phyloP scores from a whole-genome alignment of 1,284 basidiomycete genomes.

The Ceratobasidium sp. region DNA sequence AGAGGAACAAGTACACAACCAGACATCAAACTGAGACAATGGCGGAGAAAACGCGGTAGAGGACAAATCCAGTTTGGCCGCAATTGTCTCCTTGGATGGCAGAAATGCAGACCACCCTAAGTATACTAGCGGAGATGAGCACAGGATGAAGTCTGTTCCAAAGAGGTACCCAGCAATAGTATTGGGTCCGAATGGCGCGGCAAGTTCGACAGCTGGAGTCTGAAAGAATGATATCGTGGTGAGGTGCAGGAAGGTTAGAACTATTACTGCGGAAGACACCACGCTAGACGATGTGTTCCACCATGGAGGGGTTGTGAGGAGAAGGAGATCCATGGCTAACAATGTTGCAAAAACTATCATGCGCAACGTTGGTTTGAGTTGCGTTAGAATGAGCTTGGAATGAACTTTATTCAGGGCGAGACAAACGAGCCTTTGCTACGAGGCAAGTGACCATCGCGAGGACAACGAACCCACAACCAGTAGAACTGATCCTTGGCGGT shows the following conservation, averaged over 20 bases:
- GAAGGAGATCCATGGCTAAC: no score
- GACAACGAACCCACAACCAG: no score
- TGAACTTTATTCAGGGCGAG: no score
- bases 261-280: no score
- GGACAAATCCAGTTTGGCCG: background rate
- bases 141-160: conserved; percentile 4
- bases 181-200: background rate
- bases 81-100: background rate
- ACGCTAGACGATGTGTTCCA: no score
- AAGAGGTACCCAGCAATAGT: background rate
- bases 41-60: background rate
- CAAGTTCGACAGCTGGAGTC: background rate
- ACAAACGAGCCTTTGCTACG: no score
- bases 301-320: no score
- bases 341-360: no score
- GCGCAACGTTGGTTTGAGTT: no score
- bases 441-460: no score
- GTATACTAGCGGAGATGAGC: background rate
- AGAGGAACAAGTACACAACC: background rate
- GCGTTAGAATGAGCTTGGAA: no score
- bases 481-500: no score
- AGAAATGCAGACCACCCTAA: background rate
- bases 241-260: background rate
- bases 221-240: background rate
- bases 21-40: background rate